phyloP scores from a whole-genome alignment of 805 yeast species.

The Myxozyma neotropica region DNA sequence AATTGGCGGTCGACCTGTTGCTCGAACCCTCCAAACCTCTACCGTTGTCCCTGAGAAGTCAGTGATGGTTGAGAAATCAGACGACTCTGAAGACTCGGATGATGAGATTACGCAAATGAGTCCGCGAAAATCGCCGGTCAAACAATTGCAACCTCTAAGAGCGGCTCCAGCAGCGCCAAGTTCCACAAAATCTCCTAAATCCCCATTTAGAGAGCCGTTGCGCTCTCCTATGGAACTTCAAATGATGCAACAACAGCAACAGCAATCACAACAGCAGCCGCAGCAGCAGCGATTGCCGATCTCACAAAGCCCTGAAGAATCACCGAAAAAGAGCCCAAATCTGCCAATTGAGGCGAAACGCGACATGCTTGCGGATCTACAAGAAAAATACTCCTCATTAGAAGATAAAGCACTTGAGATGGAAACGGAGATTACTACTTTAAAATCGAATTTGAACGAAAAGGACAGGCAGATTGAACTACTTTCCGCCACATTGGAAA shows the following conservation, averaged over 20 bases:
- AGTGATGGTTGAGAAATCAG: constrained; percentile 84
- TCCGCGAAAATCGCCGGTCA: neutral
- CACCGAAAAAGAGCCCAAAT: no score
- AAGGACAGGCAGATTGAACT: constrained; percentile 50
- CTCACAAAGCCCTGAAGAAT: neutral
- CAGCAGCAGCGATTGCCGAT: neutral
- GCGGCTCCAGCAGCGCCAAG: constrained; percentile 11
- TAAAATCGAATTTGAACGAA: constrained; percentile 30
- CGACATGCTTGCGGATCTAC: neutral
- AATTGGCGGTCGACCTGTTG: constrained; percentile 14
- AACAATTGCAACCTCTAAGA: constrained; percentile 3
- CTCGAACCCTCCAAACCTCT: constrained; percentile 22
- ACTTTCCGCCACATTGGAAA: constrained; percentile 51
- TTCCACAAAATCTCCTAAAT: neutral
- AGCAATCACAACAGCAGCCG: neutral
- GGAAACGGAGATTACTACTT: neutral
- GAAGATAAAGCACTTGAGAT: neutral
- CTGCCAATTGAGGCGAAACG: neutral
- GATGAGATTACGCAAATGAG: constrained; percentile 29
- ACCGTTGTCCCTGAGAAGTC: constrained; percentile 83
- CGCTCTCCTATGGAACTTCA: constrained; percentile 8
- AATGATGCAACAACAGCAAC: constrained; percentile 7
- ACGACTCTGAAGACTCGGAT: constrained; percentile 63
- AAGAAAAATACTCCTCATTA: constrained; percentile 6
- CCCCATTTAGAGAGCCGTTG: neutral